A percentile compares a stretch with the other conserved stretches of the same genome.
These are phyloP conservation scores for Leccinum subrobustum DNA, from an alignment of 1,284 basidiomycete species.

Conservation along the genomic window DNA sequence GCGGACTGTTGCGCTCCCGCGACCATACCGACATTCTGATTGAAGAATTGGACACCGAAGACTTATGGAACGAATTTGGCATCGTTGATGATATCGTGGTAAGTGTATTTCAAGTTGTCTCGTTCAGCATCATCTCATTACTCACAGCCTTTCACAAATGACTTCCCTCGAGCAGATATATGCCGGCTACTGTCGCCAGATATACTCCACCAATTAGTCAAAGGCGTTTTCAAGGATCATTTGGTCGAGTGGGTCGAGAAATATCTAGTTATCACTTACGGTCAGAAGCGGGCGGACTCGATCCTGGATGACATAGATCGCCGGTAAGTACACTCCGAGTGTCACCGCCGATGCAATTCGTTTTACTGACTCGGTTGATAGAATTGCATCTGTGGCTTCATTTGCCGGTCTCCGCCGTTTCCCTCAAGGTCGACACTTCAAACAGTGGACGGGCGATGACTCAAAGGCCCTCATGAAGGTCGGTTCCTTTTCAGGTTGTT, in stretches of 20 bases:
- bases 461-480: neutral
- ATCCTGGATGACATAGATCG: neutral
- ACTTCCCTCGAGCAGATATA: conserved; percentile 15
- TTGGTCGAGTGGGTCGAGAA: conserved; percentile 12
- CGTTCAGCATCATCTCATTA: too few species aligned
- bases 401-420: neutral
- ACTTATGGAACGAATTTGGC: conserved; percentile 7
- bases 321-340: neutral
- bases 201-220: conserved; percentile 14
- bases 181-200: conserved; percentile 4
- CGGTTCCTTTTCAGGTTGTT: neutral
- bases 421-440: neutral
- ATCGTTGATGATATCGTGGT: conserved; percentile 8
- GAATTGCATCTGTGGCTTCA: neutral
- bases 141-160: conserved; percentile 2
- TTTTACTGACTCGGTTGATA: neutral
- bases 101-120: neutral
- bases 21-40: neutral
- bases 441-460: neutral
- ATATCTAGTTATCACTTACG: neutral
- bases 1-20: neutral
- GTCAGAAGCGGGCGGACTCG: neutral
- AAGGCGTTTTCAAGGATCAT: conserved; percentile 8
- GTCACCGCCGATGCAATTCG: too few species aligned
- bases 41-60: neutral